Evolutionary conservation across 257 asterid genomes (phyloP), one percentile per base, ranked within the genome.

Genomic region (Nicotiana knightiana): DNA sequence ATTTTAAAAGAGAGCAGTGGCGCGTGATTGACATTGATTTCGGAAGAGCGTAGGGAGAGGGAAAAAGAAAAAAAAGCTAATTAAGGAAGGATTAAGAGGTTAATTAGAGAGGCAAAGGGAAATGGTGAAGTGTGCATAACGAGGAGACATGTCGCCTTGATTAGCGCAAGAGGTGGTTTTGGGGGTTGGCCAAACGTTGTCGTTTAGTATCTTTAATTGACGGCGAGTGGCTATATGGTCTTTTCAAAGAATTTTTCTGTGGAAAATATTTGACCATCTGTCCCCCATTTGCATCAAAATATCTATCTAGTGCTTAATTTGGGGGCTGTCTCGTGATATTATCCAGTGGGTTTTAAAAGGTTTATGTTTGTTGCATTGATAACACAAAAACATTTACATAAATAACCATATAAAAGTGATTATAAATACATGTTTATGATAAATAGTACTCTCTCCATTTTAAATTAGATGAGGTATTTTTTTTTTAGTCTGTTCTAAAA

Each of bases 81-180:
- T 64, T 64, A 64, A 28, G 43, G 43, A 28, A 28, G 39, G 70
- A 67, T 67, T 35, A 35, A 67, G 54, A 67, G n/a, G 21, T 67
- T 68, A 39, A 68, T n/a, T 39, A 21, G 61, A 65, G 43, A 15
- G 71, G 46, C 71, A 30, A 30, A 65, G 8, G 43, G 21, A 21
- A 0, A 30, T 75, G 85, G 85, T n/a, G 11, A 68, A 59, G 83
- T 67, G 81, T 16, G 33, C 6, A 76, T 28, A 21, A 54, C 65
- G 68, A 35, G 63, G 83, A 51, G 37, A 82, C 85, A 78, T 78
- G 83, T 85, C 85, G 81, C 87, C 87, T 85, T 82, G 85, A 85
- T 85, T 85, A 82, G 26, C 85, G 87, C 81, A 78, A 68, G 81
- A 37, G 21, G 81, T 80, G 30, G 82, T 80, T 84, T 58, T 53